A percentile compares a stretch with the other conserved stretches of the same genome.
These are phyloP conservation scores for Sporothrix brasiliensis DNA, from an alignment of 2,329 filamentous ascomycete species.

Conservation along the genomic window DNA sequence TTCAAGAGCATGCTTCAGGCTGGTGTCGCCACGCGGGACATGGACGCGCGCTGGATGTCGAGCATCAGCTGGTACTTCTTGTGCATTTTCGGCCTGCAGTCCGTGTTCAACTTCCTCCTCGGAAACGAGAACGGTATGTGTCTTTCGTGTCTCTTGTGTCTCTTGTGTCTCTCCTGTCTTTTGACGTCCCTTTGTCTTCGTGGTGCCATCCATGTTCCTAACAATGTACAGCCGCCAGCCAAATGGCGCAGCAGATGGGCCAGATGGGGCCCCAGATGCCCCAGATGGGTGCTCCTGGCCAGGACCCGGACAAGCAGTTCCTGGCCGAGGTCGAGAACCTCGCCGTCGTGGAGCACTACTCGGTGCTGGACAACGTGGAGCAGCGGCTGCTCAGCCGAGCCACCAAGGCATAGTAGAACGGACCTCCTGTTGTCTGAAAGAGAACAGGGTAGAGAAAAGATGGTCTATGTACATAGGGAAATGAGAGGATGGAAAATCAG, in stretches of 20 bases:
- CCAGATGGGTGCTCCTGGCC: slow-evolving; percentile 75
- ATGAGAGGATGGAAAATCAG: neutral
- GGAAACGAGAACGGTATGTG: slow-evolving; percentile 87
- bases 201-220: slow-evolving; percentile 27
- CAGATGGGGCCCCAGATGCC: slow-evolving; percentile 60
- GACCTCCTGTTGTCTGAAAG: neutral
- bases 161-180: neutral
- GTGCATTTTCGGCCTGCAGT: slow-evolving; percentile 93
- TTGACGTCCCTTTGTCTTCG: neutral
- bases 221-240: slow-evolving; percentile 70
- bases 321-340: slow-evolving; percentile 90
- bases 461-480: neutral
- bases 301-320: slow-evolving; percentile 96
- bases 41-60: slow-evolving; percentile 98
- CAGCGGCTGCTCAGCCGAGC: slow-evolving; percentile 70
- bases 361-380: slow-evolving; percentile 85
- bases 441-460: neutral
- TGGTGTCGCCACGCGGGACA: slow-evolving; percentile 90
- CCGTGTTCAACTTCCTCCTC: slow-evolving; percentile 95
- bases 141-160: neutral
- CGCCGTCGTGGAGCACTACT: slow-evolving; percentile 91
- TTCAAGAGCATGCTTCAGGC: slow-evolving; percentile 99
- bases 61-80: slow-evolving; percentile 99
- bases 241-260: slow-evolving; percentile 88
- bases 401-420: slow-evolving; percentile 23